Percentiles rank a stretch among this genome's conserved stretches.
Conservation (phyloP, 345 rosid species). For the Syzygium oleosum region DNA sequence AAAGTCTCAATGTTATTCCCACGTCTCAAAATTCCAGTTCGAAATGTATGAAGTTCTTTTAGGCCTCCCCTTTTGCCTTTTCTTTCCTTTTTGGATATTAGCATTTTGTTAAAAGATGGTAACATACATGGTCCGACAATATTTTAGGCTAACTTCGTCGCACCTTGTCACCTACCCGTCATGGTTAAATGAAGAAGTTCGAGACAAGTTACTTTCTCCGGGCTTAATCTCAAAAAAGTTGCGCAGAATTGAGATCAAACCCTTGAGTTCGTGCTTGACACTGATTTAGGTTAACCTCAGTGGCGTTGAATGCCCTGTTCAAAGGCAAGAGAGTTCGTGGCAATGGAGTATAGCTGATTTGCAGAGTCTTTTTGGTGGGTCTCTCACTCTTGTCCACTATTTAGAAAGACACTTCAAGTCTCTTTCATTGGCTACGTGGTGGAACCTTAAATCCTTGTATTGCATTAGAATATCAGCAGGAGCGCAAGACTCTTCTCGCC, state of each 20-base stretch:
- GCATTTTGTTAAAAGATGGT: neutral
- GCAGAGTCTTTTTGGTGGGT: neutral
- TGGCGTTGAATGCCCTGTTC: neutral
- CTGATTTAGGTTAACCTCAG: neutral
- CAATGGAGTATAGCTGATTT: neutral
- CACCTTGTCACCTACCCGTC: neutral
- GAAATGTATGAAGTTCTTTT: neutral
- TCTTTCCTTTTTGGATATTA: neutral
- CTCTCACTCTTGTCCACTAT: neutral
- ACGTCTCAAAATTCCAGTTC: neutral
- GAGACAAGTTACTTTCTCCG: neutral
- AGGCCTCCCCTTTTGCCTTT: neutral
- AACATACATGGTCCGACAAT: neutral
- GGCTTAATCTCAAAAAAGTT: neutral
- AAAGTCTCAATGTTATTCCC: neutral
- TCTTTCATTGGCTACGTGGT: neutral
- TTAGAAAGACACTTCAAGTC: neutral
- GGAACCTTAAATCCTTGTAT: neutral
- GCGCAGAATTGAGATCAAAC: neutral
- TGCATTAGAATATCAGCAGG: neutral
- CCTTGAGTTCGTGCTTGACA: neutral
- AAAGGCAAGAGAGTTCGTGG: neutral
- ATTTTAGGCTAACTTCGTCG: neutral
- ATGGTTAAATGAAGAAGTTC: neutral
- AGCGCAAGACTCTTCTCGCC: neutral